Evolutionary conservation across 352 stramenopile species (phyloP).

Genomic region (Saprolegnia diclina): DNA sequence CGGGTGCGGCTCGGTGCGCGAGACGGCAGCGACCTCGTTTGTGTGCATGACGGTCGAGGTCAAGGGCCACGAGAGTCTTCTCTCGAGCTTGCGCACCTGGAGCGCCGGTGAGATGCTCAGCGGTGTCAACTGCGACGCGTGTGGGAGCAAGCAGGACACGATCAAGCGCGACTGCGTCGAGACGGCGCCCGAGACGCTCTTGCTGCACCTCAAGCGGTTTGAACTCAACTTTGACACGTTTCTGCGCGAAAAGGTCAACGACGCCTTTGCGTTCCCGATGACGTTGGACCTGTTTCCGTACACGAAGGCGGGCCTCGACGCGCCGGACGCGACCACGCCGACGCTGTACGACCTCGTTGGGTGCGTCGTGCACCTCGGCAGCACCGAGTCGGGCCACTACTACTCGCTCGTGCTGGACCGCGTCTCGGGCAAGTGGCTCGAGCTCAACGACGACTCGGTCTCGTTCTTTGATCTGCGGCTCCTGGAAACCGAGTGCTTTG

Average conservation of each 20-base stretch:
- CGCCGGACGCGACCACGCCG: background rate
- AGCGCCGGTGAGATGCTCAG: conserved; percentile 31
- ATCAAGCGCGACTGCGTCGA: conserved; percentile 34
- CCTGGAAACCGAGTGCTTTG: conserved; percentile 28
- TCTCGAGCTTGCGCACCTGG: conserved; percentile 29
- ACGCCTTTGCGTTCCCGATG: conserved; percentile 36
- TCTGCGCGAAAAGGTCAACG: conserved; percentile 38
- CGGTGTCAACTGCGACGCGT: conserved; percentile 37
- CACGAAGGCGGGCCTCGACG: conserved; percentile 21
- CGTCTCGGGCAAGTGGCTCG: conserved; percentile 20
- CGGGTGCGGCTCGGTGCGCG: conserved; percentile 25
- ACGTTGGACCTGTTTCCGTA: conserved; percentile 29
- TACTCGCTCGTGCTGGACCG: conserved; percentile 29
- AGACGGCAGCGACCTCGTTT: conserved; percentile 29
- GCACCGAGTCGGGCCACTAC: conserved; percentile 34
- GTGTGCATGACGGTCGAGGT: conserved; percentile 33
- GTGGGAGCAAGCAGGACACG: conserved; percentile 27
- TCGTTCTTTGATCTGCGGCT: conserved; percentile 18
- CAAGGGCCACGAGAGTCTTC: conserved; percentile 27
- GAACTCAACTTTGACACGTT: conserved; percentile 36
- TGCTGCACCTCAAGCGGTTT: conserved; percentile 44
- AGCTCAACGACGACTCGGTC: conserved; percentile 30
- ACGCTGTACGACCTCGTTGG: conserved; percentile 24
- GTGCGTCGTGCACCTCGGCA: conserved; percentile 32
- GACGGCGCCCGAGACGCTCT: conserved; percentile 27